Conservation (phyloP, 2,329 filamentous ascomycete species). For the Aspergillus melleus region DNA sequence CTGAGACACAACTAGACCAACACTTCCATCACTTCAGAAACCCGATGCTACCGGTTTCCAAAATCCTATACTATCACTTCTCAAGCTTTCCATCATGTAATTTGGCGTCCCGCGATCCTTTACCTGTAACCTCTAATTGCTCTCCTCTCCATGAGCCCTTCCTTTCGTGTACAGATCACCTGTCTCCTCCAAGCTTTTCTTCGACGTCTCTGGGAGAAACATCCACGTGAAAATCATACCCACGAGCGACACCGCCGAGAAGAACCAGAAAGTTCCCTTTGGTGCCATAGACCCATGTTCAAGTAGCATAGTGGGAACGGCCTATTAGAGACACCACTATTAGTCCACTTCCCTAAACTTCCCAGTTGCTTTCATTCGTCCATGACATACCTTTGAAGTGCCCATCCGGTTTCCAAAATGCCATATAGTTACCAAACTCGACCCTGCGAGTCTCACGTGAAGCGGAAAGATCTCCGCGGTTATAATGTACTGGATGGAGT, state of each 20-base stretch:
- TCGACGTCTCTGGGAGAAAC: conserved; percentile 69
- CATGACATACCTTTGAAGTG: conserved; percentile 32
- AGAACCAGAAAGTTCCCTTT: conserved; percentile 74
- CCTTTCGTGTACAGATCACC: neutral
- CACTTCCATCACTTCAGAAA: too few relatives aligned
- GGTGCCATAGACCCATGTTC: conserved; percentile 39
- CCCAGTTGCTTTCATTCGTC: conserved; percentile 36
- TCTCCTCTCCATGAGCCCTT: neutral
- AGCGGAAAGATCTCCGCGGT: conserved; percentile 49
- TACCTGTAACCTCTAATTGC: too few relatives aligned
- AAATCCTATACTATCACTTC: too few relatives aligned
- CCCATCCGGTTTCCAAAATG: conserved; percentile 42
- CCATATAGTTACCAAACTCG: conserved; percentile 46
- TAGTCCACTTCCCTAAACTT: neutral
- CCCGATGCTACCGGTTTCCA: too few relatives aligned
- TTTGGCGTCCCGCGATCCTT: too few relatives aligned
- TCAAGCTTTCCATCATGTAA: too few relatives aligned
- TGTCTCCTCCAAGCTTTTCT: conserved; percentile 32
- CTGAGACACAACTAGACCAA: too few relatives aligned
- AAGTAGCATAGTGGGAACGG: conserved; percentile 21
- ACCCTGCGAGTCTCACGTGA: conserved; percentile 42
- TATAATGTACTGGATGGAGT: conserved; percentile 48
- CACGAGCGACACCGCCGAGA: conserved; percentile 65
- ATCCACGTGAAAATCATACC: conserved; percentile 69
- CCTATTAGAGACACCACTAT: conserved; percentile 1